Percentiles rank a stretch among this genome's conserved stretches.
These are phyloP conservation scores for Tremellales sp. DNA, from an alignment of 1,284 basidiomycete species.

Conservation along the genomic window DNA sequence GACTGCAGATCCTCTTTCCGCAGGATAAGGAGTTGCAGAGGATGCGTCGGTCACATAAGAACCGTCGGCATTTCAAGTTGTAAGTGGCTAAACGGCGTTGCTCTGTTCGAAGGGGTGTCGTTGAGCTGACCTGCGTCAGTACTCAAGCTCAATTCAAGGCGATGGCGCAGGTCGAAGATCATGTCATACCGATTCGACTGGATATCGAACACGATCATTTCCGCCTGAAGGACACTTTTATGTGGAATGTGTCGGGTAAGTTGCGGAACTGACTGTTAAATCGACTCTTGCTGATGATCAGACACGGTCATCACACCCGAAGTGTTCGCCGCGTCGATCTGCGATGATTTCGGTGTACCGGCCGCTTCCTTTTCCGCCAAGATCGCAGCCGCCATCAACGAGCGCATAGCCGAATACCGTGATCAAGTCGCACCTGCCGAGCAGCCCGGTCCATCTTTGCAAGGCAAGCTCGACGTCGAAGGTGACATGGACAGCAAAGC, in stretches of 20 bases:
- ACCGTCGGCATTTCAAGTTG: slow-evolving; percentile 59
- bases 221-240: slow-evolving; percentile 91
- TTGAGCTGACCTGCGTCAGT: slow-evolving; percentile 7
- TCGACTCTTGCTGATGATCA: too few species aligned
- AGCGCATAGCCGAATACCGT: slow-evolving; percentile 67
- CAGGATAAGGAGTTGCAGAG: slow-evolving; percentile 44
- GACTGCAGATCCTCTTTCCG: slow-evolving; percentile 68
- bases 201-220: slow-evolving; percentile 89
- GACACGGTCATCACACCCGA: slow-evolving; percentile 87
- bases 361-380: slow-evolving; percentile 61
- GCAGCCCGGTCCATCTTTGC: slow-evolving; percentile 3
- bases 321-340: slow-evolving; percentile 79
- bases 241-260: slow-evolving; percentile 91
- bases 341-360: slow-evolving; percentile 85
- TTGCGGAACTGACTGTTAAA: slow-evolving; percentile 6
- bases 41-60: slow-evolving; percentile 51
- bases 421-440: slow-evolving; percentile 39
- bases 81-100: slow-evolving; percentile 51
- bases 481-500: slow-evolving; percentile 21
- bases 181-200: slow-evolving; percentile 84
- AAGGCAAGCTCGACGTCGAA: slow-evolving; percentile 30
- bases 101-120: not conserved
- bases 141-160: slow-evolving; percentile 43
- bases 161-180: slow-evolving; percentile 45
- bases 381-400: slow-evolving; percentile 80